Percentiles rank a stretch among this genome's conserved stretches.
phyloP scores from a whole-genome alignment of 2,329 filamentous ascomycete genomes.

The Aureobasidium vineae region DNA sequence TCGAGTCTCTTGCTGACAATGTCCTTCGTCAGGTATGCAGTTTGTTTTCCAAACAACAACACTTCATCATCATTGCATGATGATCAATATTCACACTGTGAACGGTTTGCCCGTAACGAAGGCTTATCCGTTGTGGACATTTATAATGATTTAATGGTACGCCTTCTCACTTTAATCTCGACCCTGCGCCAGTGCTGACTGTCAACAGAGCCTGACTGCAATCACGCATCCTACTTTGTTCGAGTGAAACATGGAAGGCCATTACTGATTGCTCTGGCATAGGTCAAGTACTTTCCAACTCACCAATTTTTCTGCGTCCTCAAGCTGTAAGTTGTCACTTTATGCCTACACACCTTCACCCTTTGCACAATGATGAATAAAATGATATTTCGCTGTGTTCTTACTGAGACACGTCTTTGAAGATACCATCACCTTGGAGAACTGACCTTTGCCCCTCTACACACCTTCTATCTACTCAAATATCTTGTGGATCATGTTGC shows the following conservation, averaged over 20 bases:
- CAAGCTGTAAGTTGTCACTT: constrained; percentile 24
- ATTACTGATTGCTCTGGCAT: constrained; percentile 12
- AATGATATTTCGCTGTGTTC: constrained; percentile 61
- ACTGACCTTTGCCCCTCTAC: constrained; percentile 46
- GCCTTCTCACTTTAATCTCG: background rate
- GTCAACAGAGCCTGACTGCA: constrained; percentile 27
- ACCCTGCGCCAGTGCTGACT: background rate
- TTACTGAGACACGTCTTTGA: constrained; percentile 60
- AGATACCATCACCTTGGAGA: constrained; percentile 66
- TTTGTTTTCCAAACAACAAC: background rate
- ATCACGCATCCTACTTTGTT: constrained; percentile 9
- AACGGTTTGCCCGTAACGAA: constrained; percentile 24
- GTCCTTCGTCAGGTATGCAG: constrained; percentile 12
- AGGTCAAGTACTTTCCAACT: background rate
- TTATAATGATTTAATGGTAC: constrained; percentile 26
- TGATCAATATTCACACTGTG: constrained; percentile 27
- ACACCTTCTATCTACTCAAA: background rate
- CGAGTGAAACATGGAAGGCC: constrained; percentile 6
- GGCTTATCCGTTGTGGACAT: constrained; percentile 27
- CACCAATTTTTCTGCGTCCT: background rate
- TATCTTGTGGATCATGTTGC: constrained; percentile 2
- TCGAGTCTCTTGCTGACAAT: constrained; percentile 37
- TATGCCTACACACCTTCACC: constrained; percentile 6
- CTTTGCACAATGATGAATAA: constrained; percentile 55
- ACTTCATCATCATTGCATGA: constrained; percentile 12